Conservation (phyloP, 768 basidiomycete genomes). For the Termitomyces sp. region DNA sequence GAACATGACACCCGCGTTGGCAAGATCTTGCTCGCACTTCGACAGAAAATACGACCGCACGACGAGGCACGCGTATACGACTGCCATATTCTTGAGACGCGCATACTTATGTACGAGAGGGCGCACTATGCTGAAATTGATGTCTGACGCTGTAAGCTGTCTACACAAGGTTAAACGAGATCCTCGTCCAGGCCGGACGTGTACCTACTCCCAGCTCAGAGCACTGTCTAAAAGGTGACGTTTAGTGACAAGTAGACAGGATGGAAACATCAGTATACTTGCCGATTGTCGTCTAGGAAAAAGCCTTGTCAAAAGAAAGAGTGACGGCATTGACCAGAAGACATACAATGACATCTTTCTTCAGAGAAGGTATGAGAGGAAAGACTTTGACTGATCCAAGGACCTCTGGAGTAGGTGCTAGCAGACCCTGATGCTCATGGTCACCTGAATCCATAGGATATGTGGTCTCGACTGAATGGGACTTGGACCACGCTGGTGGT, state of each 20-base stretch:
- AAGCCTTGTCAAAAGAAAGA: constrained; percentile 17
- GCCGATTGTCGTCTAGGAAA: constrained; percentile 44
- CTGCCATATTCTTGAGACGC: constrained; percentile 67
- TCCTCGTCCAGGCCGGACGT: constrained; percentile 1
- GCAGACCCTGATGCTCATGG: constrained; percentile 38
- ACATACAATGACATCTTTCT: constrained; percentile 66
- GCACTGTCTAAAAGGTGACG: constrained; percentile 50
- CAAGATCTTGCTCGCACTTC: constrained; percentile 66
- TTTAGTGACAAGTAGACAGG: constrained; percentile 14
- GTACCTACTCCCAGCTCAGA: constrained; percentile 75
- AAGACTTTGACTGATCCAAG: constrained; percentile 70
- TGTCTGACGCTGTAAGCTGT: constrained; percentile 80
- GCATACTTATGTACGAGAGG: constrained; percentile 81
- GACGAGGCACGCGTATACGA: constrained; percentile 75
- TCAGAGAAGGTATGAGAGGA: constrained; percentile 73
- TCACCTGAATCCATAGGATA: constrained; percentile 28
- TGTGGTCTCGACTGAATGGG: neutral
- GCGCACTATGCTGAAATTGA: constrained; percentile 77
- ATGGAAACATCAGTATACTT: constrained; percentile 14
- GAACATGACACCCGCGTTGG: constrained; percentile 70
- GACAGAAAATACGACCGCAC: constrained; percentile 76
- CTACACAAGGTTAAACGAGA: constrained; percentile 29
- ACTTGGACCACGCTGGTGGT: too few species aligned
- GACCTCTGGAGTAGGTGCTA: constrained; percentile 55
- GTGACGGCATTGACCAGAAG: neutral